Evolutionary conservation across 108 stramenopile genomes (phyloP).

Genomic region (Chaetoceros tenuissimus): DNA sequence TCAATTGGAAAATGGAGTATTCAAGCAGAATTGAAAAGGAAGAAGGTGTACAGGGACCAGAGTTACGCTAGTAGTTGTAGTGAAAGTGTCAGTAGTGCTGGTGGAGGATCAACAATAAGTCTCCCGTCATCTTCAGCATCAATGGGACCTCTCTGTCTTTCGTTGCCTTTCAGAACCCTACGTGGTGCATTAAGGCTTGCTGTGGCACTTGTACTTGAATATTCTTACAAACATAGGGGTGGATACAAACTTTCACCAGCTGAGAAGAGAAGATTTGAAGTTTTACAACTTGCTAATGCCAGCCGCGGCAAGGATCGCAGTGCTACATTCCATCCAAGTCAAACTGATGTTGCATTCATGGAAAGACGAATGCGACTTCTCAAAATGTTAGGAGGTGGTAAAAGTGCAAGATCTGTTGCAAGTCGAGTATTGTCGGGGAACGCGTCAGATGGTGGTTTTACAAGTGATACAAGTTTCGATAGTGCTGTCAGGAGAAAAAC

Average conservation of each 20-base stretch:
- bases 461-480: slow-evolving; percentile 3
- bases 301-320: not conserved
- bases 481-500: not conserved
- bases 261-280: slow-evolving; percentile 15
- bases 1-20: not conserved
- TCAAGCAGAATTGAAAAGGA: not conserved
- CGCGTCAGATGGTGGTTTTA: not conserved
- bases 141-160: not conserved
- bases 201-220: slow-evolving; percentile 33
- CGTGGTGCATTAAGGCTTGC: slow-evolving; percentile 31
- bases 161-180: slow-evolving; percentile 13
- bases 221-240: slow-evolving; percentile 24
- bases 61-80: not conserved
- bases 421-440: slow-evolving; percentile 1
- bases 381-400: not conserved
- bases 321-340: not conserved
- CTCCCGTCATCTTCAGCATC: not conserved
- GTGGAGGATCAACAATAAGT: not conserved
- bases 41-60: not conserved
- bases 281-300: not conserved
- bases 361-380: not conserved
- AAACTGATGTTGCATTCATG: slow-evolving; percentile 1
- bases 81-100: not conserved
- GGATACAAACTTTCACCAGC: slow-evolving; percentile 43
- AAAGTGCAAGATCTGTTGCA: not conserved